Evolutionary conservation across 106 monocot genomes (phyloP), one percentile per base, ranked within the genome.

Genomic region (Gastrodia elata): DNA sequence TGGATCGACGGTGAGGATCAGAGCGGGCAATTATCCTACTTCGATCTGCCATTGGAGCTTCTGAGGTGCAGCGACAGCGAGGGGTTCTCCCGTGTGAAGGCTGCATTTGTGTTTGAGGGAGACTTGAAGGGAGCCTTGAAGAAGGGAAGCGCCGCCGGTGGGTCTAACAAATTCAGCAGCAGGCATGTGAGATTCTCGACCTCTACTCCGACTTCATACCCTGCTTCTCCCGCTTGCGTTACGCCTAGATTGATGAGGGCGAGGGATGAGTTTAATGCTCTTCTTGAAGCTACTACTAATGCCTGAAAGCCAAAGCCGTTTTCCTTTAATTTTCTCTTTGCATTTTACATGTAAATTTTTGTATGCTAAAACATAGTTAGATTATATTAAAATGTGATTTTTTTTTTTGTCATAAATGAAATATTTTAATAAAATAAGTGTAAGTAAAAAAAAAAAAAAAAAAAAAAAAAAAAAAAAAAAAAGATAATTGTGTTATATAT

Each of bases 21-120:
- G 25, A 70, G 46, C 6, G 75, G 64, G 0, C 25, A 58, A 2
- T 4, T 44, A 15, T 55, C 82, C 0, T 88, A 80, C 75, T 89
- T 84, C 26, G 92, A 89, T 48, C 38, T 87, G 82, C 92, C 92
- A 41, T 22, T 89, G 74, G 86, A 92, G 78, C 74, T 83, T 28
- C 82, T 83, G 14, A 76, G 76, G 35, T 72, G 35, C 57, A 44
- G 70, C 35, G 38, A 2, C 6, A 73, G 74, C 25, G 86, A 89
- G 37, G 41, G 76, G 0, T 68, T 84, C 25, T 86, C 86, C 15
- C 86, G 84, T 0, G 80, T 84, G 7, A 86, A 74, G 33, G 44
- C 89, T 1, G 84, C 82, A 9, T 83, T 84, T 18, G 67, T 92
- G 4, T 86, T 91, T 38, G 82, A 88, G 9, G 76, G 46, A 30